These are phyloP conservation scores for Ustilago xerochloae DNA, from an alignment of 1,284 basidiomycete genomes.

Conservation along the genomic window DNA sequence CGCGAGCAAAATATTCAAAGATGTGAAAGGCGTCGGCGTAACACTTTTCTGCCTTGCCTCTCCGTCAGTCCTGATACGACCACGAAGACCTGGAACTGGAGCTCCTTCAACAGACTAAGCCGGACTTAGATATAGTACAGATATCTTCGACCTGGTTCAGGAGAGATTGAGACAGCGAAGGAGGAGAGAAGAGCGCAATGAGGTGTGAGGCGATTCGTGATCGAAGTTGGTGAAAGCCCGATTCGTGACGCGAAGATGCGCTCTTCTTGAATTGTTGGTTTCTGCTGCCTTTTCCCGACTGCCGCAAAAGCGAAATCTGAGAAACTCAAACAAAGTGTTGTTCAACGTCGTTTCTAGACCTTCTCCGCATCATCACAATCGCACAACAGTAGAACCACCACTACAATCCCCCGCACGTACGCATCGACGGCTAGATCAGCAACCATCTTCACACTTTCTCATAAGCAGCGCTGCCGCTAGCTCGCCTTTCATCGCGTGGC, in stretches of 20 bases:
- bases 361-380: conserved; percentile 6
- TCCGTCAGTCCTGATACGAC: no score
- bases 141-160: no score
- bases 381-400: no score
- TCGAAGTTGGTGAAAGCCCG: conserved; percentile 7
- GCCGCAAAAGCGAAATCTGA: conserved; percentile 6
- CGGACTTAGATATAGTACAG: background rate
- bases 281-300: conserved; percentile 23
- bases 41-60: no score
- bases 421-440: background rate
- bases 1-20: background rate
- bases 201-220: conserved; percentile 1
- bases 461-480: no score
- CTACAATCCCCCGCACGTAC: background rate
- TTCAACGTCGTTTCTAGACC: conserved; percentile 9
- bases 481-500: background rate
- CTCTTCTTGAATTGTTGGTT: background rate
- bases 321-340: conserved; percentile 12
- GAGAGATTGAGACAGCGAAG: no score
- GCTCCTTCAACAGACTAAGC: background rate
- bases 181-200: background rate
- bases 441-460: background rate
- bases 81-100: no score
- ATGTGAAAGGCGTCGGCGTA: background rate
- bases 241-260: conserved; percentile 3